Evolutionary conservation across 352 stramenopile species (phyloP), one percentile per base, ranked within the genome.

Genomic region (Phytophthora multivora): DNA sequence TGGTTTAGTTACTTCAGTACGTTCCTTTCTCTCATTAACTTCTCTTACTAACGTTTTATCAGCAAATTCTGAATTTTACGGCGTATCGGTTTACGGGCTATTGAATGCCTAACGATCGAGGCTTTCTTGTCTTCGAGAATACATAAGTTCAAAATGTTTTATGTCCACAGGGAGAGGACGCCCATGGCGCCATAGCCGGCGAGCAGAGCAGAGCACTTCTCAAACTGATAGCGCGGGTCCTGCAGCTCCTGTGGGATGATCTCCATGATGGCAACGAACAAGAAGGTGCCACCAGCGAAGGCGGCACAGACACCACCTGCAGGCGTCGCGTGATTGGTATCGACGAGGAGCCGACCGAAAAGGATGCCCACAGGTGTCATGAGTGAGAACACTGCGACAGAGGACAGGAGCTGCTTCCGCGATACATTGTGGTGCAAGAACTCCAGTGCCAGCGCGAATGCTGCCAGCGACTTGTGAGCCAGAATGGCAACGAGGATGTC

Each of bases 241-340:
- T 87, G 73, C 12, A 95, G 75, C 55, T 95, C 83, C 55, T 91
- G 81, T 2, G 86, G 86, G 31, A 95, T 89, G 40, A 88, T 89
- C 55, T 95, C 86, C 80, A 91, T 90, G 21, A 85, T 78, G 6
- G 83, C 79, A 23, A 95, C 83, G 39, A 88, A 95, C 2, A 95
- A 51, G 56, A 95, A 95, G 21, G 86, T 95, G 21, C 86, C 86
- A 28, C 86, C 86, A 7, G 86, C 86, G 52, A 95, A 76, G 10
- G 86, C 86, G 5, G 83, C 75, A 62, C 83, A 93, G 28, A 95
- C 67, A 26, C 86, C 86, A 36, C 70, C 85, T 0, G 71, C 75
- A 9, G 80, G 61, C 1, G 76, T 84, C 18, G 84, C 73, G 43
- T 72, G 64, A 11, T 69, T 72, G 0, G 59, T 55, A 36, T 81